Conservation (phyloP, 805 yeast genomes). For the Lipomyces kockii region DNA sequence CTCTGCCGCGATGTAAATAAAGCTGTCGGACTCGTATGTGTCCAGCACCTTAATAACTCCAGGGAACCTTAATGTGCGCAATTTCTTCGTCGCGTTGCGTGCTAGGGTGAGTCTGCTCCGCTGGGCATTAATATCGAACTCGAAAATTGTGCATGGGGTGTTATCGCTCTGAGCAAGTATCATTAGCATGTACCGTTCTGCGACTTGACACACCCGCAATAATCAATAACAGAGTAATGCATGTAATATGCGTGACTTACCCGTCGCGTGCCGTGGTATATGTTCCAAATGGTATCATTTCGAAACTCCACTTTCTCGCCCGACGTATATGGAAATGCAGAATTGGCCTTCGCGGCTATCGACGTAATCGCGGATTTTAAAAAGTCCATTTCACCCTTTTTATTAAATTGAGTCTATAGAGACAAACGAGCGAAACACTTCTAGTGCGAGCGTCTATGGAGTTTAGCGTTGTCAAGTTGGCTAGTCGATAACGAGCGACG, state of each 20-base stretch:
- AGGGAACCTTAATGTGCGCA: constrained; percentile 67
- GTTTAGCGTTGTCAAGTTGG: no score
- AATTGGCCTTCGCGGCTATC: constrained; percentile 40
- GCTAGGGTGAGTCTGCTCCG: constrained; percentile 48
- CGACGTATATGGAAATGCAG: constrained; percentile 41
- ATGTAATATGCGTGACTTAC: constrained; percentile 39
- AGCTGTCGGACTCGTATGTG: constrained; percentile 62
- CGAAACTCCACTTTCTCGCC: constrained; percentile 39
- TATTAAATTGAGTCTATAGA: no score
- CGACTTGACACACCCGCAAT: not conserved
- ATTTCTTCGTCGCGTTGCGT: constrained; percentile 52
- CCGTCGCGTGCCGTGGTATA: constrained; percentile 61
- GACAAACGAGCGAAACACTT: no score
- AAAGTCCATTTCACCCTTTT: constrained; percentile 41
- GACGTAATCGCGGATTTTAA: constrained; percentile 39
- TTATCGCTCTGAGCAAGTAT: constrained; percentile 49
- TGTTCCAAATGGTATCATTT: constrained; percentile 59
- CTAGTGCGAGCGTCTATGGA: no score
- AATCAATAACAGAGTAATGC: constrained; percentile 22
- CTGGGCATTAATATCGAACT: constrained; percentile 55
- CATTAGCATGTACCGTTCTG: not conserved
- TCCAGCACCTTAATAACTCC: constrained; percentile 69
- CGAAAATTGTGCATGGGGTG: constrained; percentile 65
- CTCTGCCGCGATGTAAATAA: constrained; percentile 69
- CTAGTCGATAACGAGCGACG: not conserved